Base-by-base conservation (phyloP, 345 rosid genomes). In the Murraya koenigii region DNA sequence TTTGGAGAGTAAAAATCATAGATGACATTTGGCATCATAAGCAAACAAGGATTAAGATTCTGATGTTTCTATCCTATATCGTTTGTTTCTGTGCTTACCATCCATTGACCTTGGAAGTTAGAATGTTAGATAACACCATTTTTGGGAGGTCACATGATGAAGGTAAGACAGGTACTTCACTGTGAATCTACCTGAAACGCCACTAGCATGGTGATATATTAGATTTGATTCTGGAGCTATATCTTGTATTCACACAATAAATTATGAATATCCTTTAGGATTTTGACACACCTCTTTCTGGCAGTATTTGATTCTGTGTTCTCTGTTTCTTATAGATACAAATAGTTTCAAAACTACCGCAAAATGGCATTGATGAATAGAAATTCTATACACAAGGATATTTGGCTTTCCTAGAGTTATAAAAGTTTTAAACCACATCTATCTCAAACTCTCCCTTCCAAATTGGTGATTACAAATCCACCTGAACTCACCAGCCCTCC, bases 381-480 rank as follows among this genome's bases (percentile, higher is more conserved):
- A 56, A 65, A 63, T 78, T 60, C 28, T 77, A 69, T 83, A 83
- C 83, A 79, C 62, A n/a, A 68, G 36, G 36, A 77, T 75, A 60
- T 75, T 63, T 52, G 68, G 71, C 15, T 75, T 73, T 71, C 78
- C 72, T 66, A 71, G 61, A 63, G 72, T 66, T 75, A 69, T 67
- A 70, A 67, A 65, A 25, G 65, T 23, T 74, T 20, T 68, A 9
- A 39, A 72, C 33, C 54, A 52, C 25, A 47, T 59, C 28, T 7
- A 49, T 54, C 38, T 66, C 62, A n/a, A 66, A 32, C 79, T 82
- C 54, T 9, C 19, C 49, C 30, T 52, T 69, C 72, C 56, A 63
- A 47, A 55, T 73, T 47, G 73, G 69, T 54, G 8, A 69, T 75
- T 68, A 66, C 61, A 76, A 25, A 63, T 67, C 17, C 25, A 55